Percentiles rank a stretch among this genome's conserved stretches.
phyloP scores from a whole-genome alignment of 768 basidiomycete genomes.

The Zangia roseola region DNA sequence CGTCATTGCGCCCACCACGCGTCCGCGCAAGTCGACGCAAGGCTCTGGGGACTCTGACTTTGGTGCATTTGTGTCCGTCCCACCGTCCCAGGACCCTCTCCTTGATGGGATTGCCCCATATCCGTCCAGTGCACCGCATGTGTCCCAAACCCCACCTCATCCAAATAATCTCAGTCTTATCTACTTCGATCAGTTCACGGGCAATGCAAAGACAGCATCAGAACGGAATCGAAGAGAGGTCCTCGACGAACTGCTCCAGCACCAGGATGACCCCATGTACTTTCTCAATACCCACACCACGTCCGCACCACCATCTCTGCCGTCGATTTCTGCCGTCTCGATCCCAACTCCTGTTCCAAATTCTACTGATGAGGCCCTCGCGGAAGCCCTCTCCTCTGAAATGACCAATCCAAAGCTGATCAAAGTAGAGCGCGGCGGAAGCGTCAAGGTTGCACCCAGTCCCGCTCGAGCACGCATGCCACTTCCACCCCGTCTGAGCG shows the following conservation, averaged over 20 bases:
- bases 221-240: slow-evolving; percentile 52
- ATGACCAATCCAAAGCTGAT: slow-evolving; percentile 13
- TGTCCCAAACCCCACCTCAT: not conserved
- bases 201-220: slow-evolving; percentile 53
- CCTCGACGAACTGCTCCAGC: slow-evolving; percentile 61
- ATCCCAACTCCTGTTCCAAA: slow-evolving; percentile 34
- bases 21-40: slow-evolving; percentile 13
- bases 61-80: slow-evolving; percentile 60
- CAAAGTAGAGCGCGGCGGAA: slow-evolving; percentile 2
- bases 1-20: not conserved
- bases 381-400: slow-evolving; percentile 38
- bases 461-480: slow-evolving; percentile 14
- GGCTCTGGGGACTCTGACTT: slow-evolving; percentile 50
- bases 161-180: slow-evolving; percentile 31
- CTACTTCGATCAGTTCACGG: slow-evolving; percentile 63
- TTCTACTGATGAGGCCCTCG: slow-evolving; percentile 36
- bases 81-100: slow-evolving; percentile 50
- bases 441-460: slow-evolving; percentile 11
- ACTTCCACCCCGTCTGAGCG: slow-evolving; percentile 23
- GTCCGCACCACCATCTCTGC: slow-evolving; percentile 6
- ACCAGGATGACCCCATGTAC: slow-evolving; percentile 72
- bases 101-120: not conserved
- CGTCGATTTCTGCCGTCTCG: slow-evolving; percentile 13
- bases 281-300: slow-evolving; percentile 37
- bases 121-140: not conserved